Conservation (phyloP, 495 filamentous ascomycete species). For the Amphirosellinia nigrospora region DNA sequence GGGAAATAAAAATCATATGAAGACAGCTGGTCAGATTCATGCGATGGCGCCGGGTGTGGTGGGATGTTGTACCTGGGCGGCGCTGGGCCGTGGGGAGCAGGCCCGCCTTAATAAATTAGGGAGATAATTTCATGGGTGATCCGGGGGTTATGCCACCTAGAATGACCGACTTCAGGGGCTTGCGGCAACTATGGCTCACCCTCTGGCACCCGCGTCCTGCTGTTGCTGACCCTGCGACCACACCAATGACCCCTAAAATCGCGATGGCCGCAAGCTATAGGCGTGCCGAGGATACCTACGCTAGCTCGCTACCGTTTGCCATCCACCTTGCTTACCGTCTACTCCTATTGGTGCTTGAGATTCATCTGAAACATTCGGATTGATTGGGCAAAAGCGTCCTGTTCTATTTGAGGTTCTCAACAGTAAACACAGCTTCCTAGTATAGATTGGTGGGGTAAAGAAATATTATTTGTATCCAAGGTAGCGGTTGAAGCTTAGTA, state of each 20-base stretch:
- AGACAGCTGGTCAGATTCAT: slow-evolving; percentile 29
- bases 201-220: neutral
- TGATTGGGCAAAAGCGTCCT: slow-evolving; percentile 1
- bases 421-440: slow-evolving; percentile 12
- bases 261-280: neutral
- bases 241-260: slow-evolving; percentile 17
- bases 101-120: slow-evolving; percentile 22
- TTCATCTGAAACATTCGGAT: slow-evolving; percentile 17
- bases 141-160: neutral
- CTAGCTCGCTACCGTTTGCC: neutral
- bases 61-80: slow-evolving; percentile 15
- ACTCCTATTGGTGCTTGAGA: slow-evolving; percentile 16
- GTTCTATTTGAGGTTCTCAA: neutral
- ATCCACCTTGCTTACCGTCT: neutral
- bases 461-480: slow-evolving; percentile 6
- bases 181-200: neutral
- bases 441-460: neutral
- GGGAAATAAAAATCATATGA: slow-evolving; percentile 19
- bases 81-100: slow-evolving; percentile 12
- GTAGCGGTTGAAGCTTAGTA: neutral
- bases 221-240: neutral
- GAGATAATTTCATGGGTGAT: slow-evolving; percentile 13
- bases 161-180: slow-evolving; percentile 20
- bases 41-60: slow-evolving; percentile 24
- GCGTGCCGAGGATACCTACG: neutral